A percentile compares a stretch with the other conserved stretches of the same genome.
Conservation (phyloP, 2,329 filamentous ascomycete species). For the Fusarium solani-melongenae region DNA sequence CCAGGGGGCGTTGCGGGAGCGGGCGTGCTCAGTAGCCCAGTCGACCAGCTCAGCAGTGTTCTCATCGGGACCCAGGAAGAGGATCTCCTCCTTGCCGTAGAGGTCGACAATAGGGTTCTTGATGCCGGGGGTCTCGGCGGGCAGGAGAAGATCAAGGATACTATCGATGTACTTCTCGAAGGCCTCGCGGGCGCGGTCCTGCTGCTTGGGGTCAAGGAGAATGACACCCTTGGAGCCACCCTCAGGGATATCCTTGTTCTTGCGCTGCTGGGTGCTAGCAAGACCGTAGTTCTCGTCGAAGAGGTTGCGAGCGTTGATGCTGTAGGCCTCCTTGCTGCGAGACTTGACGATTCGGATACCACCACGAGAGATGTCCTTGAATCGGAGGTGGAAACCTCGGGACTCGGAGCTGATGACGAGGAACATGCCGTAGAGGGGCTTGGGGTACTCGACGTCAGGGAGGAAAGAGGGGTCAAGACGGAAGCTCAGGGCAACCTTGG, state of each 20-base stretch:
- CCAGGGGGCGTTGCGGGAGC: slow-evolving; percentile 88
- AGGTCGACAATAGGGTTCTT: slow-evolving; percentile 98
- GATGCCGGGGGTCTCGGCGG: slow-evolving; percentile 91
- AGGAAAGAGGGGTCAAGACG: slow-evolving; percentile 90
- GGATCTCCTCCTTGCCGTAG: slow-evolving; percentile 93
- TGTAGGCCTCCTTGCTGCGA: slow-evolving; percentile 92
- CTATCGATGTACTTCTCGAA: slow-evolving; percentile 99
- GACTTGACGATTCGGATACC: slow-evolving; percentile 99
- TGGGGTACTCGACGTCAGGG: slow-evolving; percentile 90
- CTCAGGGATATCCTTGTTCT: slow-evolving; percentile 99
- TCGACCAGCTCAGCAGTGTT: slow-evolving; percentile 97
- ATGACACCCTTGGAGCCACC: slow-evolving; percentile 98
- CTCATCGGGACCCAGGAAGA: slow-evolving; percentile 99
- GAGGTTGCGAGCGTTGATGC: slow-evolving; percentile 94
- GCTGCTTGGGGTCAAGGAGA: slow-evolving; percentile 90
- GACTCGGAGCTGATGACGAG: slow-evolving; percentile 97
- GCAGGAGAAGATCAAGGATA: slow-evolving; percentile 93
- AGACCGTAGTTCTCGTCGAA: slow-evolving; percentile 99
- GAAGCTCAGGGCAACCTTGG: slow-evolving; percentile 98
- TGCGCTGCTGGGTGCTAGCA: slow-evolving; percentile 97
- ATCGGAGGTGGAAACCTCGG: slow-evolving; percentile 95
- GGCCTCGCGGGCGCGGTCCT: slow-evolving; percentile 90
- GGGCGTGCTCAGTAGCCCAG: slow-evolving; percentile 98
- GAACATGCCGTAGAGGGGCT: slow-evolving; percentile 97
- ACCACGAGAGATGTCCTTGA: slow-evolving; percentile 95